Conservation (phyloP, 1,139 yeast genomes). For the Yamadazyma mexicana region DNA sequence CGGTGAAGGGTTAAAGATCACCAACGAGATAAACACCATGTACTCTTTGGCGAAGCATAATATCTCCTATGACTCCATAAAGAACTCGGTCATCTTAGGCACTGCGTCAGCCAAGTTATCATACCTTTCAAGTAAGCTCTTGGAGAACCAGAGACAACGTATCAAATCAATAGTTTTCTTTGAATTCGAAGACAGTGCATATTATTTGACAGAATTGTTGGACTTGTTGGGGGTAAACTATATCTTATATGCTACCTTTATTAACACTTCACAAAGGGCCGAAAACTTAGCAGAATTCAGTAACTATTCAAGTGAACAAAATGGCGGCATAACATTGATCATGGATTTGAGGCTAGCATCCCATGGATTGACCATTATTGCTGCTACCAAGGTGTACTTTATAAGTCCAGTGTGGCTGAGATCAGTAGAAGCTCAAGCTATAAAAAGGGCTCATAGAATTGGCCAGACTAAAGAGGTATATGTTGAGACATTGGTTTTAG, state of each 20-base stretch:
- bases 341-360: constrained; percentile 72
- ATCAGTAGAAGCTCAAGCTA: constrained; percentile 70
- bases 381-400: constrained; percentile 69
- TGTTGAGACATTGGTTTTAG: constrained; percentile 66
- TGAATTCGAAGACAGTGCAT: constrained; percentile 72
- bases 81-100: constrained; percentile 47
- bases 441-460: constrained; percentile 71
- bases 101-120: constrained; percentile 64
- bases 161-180: constrained; percentile 64
- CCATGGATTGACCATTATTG: constrained; percentile 66
- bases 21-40: constrained; percentile 18
- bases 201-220: constrained; percentile 61
- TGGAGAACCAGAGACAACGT: constrained; percentile 48
- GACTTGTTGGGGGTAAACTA: constrained; percentile 62
- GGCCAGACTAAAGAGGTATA: constrained; percentile 54
- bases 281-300: constrained; percentile 54
- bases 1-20: constrained; percentile 21
- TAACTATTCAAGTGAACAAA: constrained; percentile 26
- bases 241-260: constrained; percentile 62
- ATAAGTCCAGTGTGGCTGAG: constrained; percentile 71
- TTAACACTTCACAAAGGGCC: constrained; percentile 51
- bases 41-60: constrained; percentile 16
- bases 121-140: constrained; percentile 52
- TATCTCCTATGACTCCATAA: constrained; percentile 22
- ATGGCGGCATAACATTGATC: constrained; percentile 54